Evolutionary conservation across 2,329 filamentous ascomycete species (phyloP).

Genomic region (Sporothrix brasiliensis): DNA sequence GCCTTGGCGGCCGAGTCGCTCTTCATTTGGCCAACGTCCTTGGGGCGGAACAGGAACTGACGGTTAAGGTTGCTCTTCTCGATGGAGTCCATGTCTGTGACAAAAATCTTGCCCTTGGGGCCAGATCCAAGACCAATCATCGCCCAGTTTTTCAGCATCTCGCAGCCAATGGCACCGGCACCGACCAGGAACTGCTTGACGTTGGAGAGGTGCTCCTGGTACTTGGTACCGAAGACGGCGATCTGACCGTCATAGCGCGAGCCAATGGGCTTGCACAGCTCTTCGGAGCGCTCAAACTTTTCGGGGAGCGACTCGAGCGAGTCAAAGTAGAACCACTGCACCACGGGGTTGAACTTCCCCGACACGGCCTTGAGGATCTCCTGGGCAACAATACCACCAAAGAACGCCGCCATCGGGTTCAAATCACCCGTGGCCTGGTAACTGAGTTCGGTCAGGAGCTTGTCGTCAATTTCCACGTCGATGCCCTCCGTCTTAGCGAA

Average conservation of each 20-base stretch:
- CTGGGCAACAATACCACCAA: constrained; percentile 89
- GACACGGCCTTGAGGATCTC: constrained; percentile 96
- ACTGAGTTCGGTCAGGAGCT: constrained; percentile 87
- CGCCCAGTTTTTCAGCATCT: constrained; percentile 99
- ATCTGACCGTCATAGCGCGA: constrained; percentile 96
- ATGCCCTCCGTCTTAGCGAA: constrained; percentile 74
- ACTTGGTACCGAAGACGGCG: constrained; percentile 90
- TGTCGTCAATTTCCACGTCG: constrained; percentile 86
- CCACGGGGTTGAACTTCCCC: constrained; percentile 94
- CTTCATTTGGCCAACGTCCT: constrained; percentile 95
- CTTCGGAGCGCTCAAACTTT: constrained; percentile 73
- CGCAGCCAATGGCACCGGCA: constrained; percentile 94
- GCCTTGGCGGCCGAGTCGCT: constrained; percentile 89
- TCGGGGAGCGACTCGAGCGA: constrained; percentile 92
- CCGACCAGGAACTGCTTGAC: constrained; percentile 92
- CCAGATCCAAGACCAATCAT: constrained; percentile 95
- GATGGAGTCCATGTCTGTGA: constrained; percentile 98
- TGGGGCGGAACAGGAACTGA: constrained; percentile 91
- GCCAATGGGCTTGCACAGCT: constrained; percentile 81
- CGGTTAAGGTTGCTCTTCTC: constrained; percentile 98
- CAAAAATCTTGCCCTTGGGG: constrained; percentile 81
- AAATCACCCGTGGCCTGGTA: constrained; percentile 93
- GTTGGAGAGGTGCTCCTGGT: constrained; percentile 90
- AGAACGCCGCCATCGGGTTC: constrained; percentile 90
- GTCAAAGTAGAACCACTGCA: constrained; percentile 97